A percentile compares a stretch with the other conserved stretches of the same genome.
Conservation (phyloP, 1,284 basidiomycete genomes). For the Leccinum variabile region DNA sequence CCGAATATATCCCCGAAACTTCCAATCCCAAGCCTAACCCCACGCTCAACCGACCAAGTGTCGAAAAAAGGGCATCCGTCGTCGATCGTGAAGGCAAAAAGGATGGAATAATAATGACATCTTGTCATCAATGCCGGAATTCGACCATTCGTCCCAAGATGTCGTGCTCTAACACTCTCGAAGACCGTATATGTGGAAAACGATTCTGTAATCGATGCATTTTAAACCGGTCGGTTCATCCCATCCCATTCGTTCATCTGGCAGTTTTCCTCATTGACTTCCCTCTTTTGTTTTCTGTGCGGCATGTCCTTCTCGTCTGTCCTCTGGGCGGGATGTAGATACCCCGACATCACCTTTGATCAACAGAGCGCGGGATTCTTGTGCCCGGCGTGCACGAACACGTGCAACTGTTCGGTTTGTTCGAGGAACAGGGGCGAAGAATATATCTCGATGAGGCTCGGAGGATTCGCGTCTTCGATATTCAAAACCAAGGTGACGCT, state of each 20-base stretch:
- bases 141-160: conserved; percentile 29
- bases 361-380: conserved; percentile 27
- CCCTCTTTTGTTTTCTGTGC: background rate
- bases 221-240: conserved; percentile 26
- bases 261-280: conserved; percentile 8
- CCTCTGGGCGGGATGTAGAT: conserved; percentile 15
- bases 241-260: background rate
- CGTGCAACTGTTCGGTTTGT: conserved; percentile 32
- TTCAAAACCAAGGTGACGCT: conserved; percentile 28
- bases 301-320: background rate
- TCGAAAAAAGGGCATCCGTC: background rate
- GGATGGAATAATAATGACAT: conserved; percentile 13
- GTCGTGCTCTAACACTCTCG: conserved; percentile 27
- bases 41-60: conserved; percentile 8
- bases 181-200: conserved; percentile 25
- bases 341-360: conserved; percentile 35
- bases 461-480: conserved; percentile 26
- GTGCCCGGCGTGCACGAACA: conserved; percentile 33
- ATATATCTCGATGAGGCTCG: conserved; percentile 31
- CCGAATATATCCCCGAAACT: conserved; percentile 19
- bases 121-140: conserved; percentile 31
- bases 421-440: conserved; percentile 32
- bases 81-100: background rate
- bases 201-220: conserved; percentile 34
- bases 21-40: conserved; percentile 5